Evolutionary conservation across 352 stramenopile genomes (phyloP), one percentile per base, ranked within the genome.

Genomic region (Globisporangium ultimum): DNA sequence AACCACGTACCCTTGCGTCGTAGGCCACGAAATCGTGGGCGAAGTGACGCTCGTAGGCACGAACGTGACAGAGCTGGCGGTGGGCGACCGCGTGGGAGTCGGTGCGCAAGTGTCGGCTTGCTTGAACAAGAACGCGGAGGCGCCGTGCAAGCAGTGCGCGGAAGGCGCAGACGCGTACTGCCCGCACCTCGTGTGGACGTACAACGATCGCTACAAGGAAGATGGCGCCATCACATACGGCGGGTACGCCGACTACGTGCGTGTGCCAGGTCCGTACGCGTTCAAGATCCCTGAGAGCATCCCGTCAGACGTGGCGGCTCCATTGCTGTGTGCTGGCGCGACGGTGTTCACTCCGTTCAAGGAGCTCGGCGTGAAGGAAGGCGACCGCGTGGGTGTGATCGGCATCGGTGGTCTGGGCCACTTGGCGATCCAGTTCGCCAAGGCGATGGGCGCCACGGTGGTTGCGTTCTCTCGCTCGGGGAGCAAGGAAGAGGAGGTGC

Each of bases 351-450:
- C 74, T 32, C 89, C 88, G 12, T 65, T 95, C 40, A 77, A 76
- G 61, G 62, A 78, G 45, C 74, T 52, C 11, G 73, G 74, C 52
- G 67, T 84, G 34, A 68, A 84, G 61, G 28, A 58, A 4, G 77
- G 74, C 17, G 61, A 82, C 50, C 79, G 70, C 14, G 71, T 97
- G 2, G 88, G 70, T 12, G 70, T 97, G 15, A 66, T 88, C 4
- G 89, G 89, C 17, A 84, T 96, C 56, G 89, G 89, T 20, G 89
- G 89, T 11, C 69, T 97, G 6, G 88, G 88, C 34, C 89, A 97
- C 67, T 67, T 97, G 54, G 87, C 58, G 12, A 71, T 96, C 51
- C 91, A 96, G 66, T 87, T 96, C 48, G 76, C 68, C 21, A 73
- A 79, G 20, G 87, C 81, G 11, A 72, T 96, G 49, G 80, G 77